Percentiles rank a stretch among this genome's conserved stretches.
Evolutionary conservation across 805 yeast genomes (phyloP).

Genomic region (Candida nitratophila): DNA sequence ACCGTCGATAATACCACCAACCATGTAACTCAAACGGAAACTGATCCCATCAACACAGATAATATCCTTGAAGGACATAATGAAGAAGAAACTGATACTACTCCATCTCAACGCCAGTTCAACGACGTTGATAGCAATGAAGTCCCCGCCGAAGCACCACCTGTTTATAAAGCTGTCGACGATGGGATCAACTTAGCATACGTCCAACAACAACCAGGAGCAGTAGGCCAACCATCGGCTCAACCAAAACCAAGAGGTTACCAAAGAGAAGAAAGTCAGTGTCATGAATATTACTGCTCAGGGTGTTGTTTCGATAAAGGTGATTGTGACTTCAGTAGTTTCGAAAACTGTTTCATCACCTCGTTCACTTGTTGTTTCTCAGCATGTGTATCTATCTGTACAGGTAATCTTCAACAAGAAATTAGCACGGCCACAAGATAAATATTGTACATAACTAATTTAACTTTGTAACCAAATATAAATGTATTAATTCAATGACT

Average conservation of each 20-base stretch:
- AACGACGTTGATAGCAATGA: neutral
- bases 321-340: slow-evolving; percentile 5
- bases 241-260: slow-evolving; percentile 11
- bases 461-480: no score
- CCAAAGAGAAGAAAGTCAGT: slow-evolving; percentile 20
- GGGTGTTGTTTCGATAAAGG: slow-evolving; percentile 7
- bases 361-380: slow-evolving; percentile 1
- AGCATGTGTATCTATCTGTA: neutral
- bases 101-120: no score
- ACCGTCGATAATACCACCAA: no score
- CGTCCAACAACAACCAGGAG: neutral
- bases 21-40: no score
- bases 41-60: no score
- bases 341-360: slow-evolving; percentile 3
- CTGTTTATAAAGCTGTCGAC: neutral
- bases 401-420: no score
- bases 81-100: no score
- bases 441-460: no score
- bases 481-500: no score
- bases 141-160: neutral
- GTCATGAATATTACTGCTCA: slow-evolving; percentile 21
- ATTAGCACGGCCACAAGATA: no score
- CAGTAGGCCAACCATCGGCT: neutral
- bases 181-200: neutral
- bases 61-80: no score